Evolutionary conservation across 1,139 yeast species (phyloP).

Genomic region (Yamadazyma taylorii): DNA sequence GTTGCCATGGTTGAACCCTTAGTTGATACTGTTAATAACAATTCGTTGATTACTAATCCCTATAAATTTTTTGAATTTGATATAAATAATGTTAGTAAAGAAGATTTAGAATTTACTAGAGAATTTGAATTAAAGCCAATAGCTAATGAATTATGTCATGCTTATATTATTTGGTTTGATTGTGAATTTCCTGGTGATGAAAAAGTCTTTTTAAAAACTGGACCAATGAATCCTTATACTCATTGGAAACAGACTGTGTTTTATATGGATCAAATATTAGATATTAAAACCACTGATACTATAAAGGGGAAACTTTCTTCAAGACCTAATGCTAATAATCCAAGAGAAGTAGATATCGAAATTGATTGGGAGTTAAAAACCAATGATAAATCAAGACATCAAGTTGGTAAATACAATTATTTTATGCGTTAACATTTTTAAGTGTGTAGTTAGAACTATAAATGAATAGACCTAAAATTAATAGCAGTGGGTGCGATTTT

Average conservation of each 20-base stretch:
- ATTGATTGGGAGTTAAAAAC: constrained; percentile 60
- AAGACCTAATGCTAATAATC: constrained; percentile 74
- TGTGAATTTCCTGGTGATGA: constrained; percentile 74
- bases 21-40: constrained; percentile 87
- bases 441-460: too few species aligned
- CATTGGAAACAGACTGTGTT: constrained; percentile 99
- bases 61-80: constrained; percentile 77
- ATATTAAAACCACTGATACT: constrained; percentile 73
- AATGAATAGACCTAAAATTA: too few species aligned
- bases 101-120: constrained; percentile 73
- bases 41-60: constrained; percentile 72
- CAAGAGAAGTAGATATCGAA: constrained; percentile 81
- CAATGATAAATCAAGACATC: constrained; percentile 52
- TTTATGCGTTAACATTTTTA: constrained; percentile 52
- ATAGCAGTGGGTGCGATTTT: too few species aligned
- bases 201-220: constrained; percentile 69
- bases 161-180: constrained; percentile 92
- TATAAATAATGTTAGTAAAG: constrained; percentile 82
- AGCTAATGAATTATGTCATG: constrained; percentile 82
- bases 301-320: constrained; percentile 72
- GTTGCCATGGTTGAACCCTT: constrained; percentile 90
- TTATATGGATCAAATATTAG: constrained; percentile 80
- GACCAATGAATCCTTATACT: constrained; percentile 79
- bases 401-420: constrained; percentile 58
- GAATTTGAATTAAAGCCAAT: constrained; percentile 70